phyloP scores from a whole-genome alignment of 768 basidiomycete species.

The Russula lepida region DNA sequence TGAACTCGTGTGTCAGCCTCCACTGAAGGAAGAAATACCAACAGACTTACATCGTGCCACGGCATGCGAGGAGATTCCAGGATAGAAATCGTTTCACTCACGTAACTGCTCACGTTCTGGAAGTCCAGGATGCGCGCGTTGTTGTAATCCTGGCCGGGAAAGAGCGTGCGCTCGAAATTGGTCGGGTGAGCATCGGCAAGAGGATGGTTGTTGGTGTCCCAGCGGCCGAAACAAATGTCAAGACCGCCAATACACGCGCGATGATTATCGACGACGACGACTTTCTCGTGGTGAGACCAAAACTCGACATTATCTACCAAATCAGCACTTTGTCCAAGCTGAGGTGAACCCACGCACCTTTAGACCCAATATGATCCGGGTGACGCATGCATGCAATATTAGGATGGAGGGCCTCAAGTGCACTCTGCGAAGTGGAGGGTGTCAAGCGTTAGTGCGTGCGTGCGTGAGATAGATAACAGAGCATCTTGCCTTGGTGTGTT shows the following conservation, averaged over 20 bases:
- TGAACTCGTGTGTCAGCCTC: conserved; percentile 24
- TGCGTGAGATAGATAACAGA: neutral
- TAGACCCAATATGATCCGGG: conserved; percentile 81
- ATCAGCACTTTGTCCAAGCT: neutral
- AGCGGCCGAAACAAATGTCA: conserved; percentile 94
- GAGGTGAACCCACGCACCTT: conserved; percentile 34
- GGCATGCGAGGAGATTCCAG: conserved; percentile 76
- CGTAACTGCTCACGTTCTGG: conserved; percentile 66
- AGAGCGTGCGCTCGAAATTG: conserved; percentile 70
- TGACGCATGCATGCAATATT: conserved; percentile 88
- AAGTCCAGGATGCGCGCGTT: conserved; percentile 84
- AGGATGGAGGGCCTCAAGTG: conserved; percentile 73
- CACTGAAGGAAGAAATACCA: neutral
- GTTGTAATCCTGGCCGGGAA: conserved; percentile 93
- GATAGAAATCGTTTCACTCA: conserved; percentile 58
- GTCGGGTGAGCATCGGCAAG: conserved; percentile 91
- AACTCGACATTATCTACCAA: conserved; percentile 62
- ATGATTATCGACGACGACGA: conserved; percentile 83
- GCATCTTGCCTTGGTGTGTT: conserved; percentile 64
- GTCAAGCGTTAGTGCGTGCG: neutral
- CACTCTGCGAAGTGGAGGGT: conserved; percentile 35
- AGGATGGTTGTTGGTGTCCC: conserved; percentile 89
- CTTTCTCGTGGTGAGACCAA: conserved; percentile 93
- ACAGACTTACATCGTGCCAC: conserved; percentile 80
- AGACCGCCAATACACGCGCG: conserved; percentile 86